Evolutionary conservation across 768 basidiomycete genomes (phyloP).

Genomic region (Auriscalpium orientale): DNA sequence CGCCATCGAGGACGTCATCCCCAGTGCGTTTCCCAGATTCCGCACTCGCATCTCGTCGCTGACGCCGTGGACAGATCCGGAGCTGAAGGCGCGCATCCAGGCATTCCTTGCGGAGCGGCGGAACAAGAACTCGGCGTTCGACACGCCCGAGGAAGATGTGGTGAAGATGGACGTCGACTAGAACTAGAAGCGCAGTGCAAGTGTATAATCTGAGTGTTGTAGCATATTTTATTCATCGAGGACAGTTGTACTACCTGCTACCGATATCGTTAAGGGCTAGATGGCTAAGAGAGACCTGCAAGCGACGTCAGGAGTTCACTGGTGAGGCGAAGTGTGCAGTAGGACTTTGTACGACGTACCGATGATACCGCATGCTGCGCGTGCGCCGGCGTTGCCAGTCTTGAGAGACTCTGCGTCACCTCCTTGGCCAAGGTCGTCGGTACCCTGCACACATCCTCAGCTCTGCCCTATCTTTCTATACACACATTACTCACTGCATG

Average conservation of each 20-base stretch:
- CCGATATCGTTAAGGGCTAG: not conserved
- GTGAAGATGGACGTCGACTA: slow-evolving; percentile 13
- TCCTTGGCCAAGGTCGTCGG: slow-evolving; percentile 74
- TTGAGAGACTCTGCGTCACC: slow-evolving; percentile 60
- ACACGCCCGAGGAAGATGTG: slow-evolving; percentile 15
- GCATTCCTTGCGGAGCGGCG: slow-evolving; percentile 57
- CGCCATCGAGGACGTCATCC: slow-evolving; percentile 67
- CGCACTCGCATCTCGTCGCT: not conserved
- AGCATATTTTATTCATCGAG: too few relatives aligned
- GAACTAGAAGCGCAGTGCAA: not conserved
- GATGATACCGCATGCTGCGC: slow-evolving; percentile 79
- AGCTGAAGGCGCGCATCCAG: slow-evolving; percentile 70
- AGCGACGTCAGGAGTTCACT: too few relatives aligned
- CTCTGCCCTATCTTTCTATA: not conserved
- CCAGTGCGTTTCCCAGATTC: slow-evolving; percentile 43
- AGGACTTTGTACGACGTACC: slow-evolving; percentile 16
- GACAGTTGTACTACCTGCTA: not conserved
- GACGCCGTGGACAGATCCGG: slow-evolving; percentile 39
- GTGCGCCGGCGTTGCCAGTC: slow-evolving; percentile 71
- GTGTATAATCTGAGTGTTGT: too few relatives aligned
- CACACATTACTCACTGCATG: slow-evolving; percentile 43
- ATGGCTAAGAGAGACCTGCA: too few relatives aligned
- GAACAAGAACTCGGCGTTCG: slow-evolving; percentile 23
- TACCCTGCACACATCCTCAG: slow-evolving; percentile 35
- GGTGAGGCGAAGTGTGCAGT: too few relatives aligned